phyloP scores from a whole-genome alignment of 495 filamentous ascomycete genomes.

The Talaromyces ruber region DNA sequence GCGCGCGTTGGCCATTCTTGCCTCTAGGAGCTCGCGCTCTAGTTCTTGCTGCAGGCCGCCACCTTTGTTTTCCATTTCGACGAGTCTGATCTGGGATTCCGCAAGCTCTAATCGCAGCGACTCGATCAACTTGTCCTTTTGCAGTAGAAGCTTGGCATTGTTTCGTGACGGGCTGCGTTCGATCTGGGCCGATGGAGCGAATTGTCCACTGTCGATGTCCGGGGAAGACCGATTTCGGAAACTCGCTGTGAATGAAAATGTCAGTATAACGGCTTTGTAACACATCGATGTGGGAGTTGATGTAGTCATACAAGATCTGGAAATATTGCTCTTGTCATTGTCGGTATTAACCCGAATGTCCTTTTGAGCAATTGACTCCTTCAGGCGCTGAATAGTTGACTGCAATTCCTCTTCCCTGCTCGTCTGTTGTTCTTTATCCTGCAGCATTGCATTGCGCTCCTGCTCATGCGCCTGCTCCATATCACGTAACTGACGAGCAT shows the following conservation, averaged over 20 bases:
- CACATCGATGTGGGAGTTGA: slow-evolving; percentile 6
- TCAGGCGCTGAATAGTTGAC: slow-evolving; percentile 76
- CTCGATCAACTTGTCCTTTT: slow-evolving; percentile 96
- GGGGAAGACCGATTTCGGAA: slow-evolving; percentile 41
- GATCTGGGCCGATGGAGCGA: slow-evolving; percentile 77
- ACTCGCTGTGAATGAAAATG: slow-evolving; percentile 38
- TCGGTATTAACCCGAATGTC: slow-evolving; percentile 49
- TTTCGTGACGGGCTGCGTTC: slow-evolving; percentile 76
- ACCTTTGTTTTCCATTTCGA: slow-evolving; percentile 88
- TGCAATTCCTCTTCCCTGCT: slow-evolving; percentile 84
- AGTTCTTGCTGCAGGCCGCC: slow-evolving; percentile 78
- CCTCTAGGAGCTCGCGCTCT: slow-evolving; percentile 79
- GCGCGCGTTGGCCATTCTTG: slow-evolving; percentile 86
- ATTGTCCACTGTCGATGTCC: slow-evolving; percentile 55
- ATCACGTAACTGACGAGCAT: slow-evolving; percentile 72
- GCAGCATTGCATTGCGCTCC: slow-evolving; percentile 77
- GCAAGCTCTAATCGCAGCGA: slow-evolving; percentile 84
- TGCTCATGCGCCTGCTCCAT: slow-evolving; percentile 83
- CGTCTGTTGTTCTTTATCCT: slow-evolving; percentile 82
- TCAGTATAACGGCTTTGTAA: slow-evolving; percentile 17
- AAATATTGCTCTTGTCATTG: slow-evolving; percentile 50
- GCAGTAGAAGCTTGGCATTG: slow-evolving; percentile 76
- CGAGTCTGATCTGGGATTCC: slow-evolving; percentile 89
- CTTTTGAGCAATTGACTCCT: slow-evolving; percentile 75
- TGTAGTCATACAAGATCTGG: slow-evolving; percentile 57